These are phyloP conservation scores for Vairimorpha necatrix DNA, from an alignment of 371 early-diverging fungal species.

Conservation along the genomic window DNA sequence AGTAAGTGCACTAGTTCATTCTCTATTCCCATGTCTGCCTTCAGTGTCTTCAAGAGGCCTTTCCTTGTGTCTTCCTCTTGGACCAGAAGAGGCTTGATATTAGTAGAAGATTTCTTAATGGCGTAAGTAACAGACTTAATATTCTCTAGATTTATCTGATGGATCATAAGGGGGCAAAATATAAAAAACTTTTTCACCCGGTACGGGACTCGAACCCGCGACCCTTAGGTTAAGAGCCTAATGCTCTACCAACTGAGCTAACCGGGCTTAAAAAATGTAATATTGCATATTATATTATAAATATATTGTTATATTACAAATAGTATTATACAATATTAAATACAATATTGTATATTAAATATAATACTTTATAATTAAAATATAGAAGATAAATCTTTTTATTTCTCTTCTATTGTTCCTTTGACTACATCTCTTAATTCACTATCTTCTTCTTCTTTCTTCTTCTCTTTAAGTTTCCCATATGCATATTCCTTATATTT, in stretches of 20 bases:
- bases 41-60: background rate
- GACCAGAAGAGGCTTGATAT: background rate
- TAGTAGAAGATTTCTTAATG: background rate
- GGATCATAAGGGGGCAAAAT: background rate
- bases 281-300: too few relatives aligned
- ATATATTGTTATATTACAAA: too few relatives aligned
- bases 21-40: conserved; percentile 1
- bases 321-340: too few relatives aligned
- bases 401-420: background rate
- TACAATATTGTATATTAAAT: too few relatives aligned
- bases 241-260: conserved; percentile 93
- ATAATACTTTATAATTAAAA: too few relatives aligned
- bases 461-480: conserved; percentile 4
- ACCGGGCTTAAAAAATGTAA: conserved; percentile 68
- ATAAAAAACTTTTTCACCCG: conserved; percentile 66
- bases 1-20: conserved; percentile 2
- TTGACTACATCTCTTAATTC: background rate
- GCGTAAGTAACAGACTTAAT: background rate
- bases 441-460: background rate
- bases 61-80: background rate
- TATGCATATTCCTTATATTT: conserved; percentile 1
- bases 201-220: conserved; percentile 86
- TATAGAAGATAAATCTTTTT: too few relatives aligned
- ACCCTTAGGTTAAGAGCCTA: conserved; percentile 88
- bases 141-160: conserved; percentile 15